Base-by-base conservation (phyloP, 768 basidiomycete species). In the Amylocystis lapponica region DNA sequence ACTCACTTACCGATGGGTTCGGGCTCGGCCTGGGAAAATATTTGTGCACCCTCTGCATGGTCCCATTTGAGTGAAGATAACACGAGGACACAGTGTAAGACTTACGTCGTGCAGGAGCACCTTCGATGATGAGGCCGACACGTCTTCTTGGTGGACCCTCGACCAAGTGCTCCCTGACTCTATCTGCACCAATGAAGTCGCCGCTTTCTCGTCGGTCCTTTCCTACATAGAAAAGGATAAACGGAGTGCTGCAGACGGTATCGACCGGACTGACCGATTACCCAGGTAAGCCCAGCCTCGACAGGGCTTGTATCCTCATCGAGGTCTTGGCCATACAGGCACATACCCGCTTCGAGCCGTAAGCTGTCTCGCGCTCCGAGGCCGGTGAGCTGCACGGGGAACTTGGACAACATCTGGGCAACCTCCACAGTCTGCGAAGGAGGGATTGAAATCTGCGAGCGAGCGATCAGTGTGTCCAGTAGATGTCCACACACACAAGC, bases 331-430 rank as follows among this genome's bases (percentile, higher is more conserved):
- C 96, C 96, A 58, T 98, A 96, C 25, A 99, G 69, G 63, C 95
- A 98, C 81, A 98, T 84, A 10, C 95, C 95, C 0, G 95, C 95
- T 65, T 98, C 96, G 31, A 98, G 70, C 19, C 95, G 79, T n/a
- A 99, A 68, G 49, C 86, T 90, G 60, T 98, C 96, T 27, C 96
- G 76, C 3, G 94, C 90, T 21, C 90, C 95, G 4, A 99, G 77
- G 12, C 96, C 95, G 0, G 86, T 82, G 5, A 96, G 72, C 60
- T 88, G 81, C 2, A 96, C 87, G 2, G 81, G 64, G 31, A 78
- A 70, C 19, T 72, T 68, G 11, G 86, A 65, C 12, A 94, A 70
- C 22, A 78, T 51, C 17, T 67, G 69, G 1, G 90, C 82, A 37
- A 93, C 76, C 11, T 79, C 78, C 4, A 81, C 70, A 0, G 91